These are phyloP conservation scores for Penicillium brasilianum DNA, from an alignment of 2,329 filamentous ascomycete genomes.

Conservation along the genomic window DNA sequence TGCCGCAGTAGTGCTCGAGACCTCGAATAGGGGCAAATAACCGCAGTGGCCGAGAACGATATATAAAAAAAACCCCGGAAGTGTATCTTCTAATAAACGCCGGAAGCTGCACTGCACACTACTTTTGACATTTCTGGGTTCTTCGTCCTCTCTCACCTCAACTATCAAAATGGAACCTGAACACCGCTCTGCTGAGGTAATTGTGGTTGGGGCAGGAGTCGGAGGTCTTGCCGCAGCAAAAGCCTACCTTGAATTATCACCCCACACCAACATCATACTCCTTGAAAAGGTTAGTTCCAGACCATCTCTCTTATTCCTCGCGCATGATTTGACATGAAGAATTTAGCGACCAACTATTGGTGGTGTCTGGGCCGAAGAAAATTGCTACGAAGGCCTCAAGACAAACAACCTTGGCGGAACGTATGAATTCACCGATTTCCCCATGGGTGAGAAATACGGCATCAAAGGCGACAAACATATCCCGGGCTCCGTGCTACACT, in stretches of 20 bases:
- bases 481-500: background rate
- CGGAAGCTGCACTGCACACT: background rate
- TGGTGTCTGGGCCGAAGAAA: background rate
- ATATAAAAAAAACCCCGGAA: background rate
- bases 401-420: background rate
- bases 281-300: background rate
- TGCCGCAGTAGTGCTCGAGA: background rate
- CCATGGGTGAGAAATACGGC: background rate
- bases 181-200: background rate
- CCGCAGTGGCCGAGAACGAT: background rate
- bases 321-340: background rate
- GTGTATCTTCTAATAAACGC: background rate
- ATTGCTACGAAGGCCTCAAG: background rate
- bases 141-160: background rate
- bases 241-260: background rate
- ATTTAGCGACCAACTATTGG: background rate
- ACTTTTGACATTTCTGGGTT: background rate
- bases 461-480: background rate
- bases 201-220: background rate
- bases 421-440: background rate
- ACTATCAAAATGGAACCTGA: background rate
- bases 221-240: background rate
- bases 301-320: background rate
- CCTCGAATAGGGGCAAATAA: background rate
- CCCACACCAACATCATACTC: background rate